A percentile compares a stretch with the other conserved stretches of the same genome.
These are phyloP conservation scores for Cyclotella cryptica DNA, from an alignment of 108 stramenopile species.

Conservation along the genomic window DNA sequence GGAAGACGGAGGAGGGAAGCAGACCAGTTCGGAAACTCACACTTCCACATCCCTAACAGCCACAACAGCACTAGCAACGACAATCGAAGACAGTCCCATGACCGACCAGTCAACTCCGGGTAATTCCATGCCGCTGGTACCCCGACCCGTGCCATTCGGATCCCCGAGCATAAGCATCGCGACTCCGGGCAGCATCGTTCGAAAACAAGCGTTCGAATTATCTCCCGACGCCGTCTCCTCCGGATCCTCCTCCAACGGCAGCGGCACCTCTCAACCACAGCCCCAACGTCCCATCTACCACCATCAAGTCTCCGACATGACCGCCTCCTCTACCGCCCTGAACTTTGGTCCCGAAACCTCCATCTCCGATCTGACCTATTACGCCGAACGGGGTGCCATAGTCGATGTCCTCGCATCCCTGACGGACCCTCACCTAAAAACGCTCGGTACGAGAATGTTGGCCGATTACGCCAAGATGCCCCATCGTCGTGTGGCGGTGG, in stretches of 20 bases:
- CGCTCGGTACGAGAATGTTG: conserved; percentile 84
- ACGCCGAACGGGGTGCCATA: conserved; percentile 88
- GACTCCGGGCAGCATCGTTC: neutral
- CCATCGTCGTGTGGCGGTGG: conserved; percentile 84
- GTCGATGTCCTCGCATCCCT: conserved; percentile 80
- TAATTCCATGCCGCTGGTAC: neutral
- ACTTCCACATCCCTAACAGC: neutral
- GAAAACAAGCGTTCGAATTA: conserved; percentile 62
- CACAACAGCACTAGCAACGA: neutral
- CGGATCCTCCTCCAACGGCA: conserved; percentile 16
- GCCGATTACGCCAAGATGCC: conserved; percentile 93
- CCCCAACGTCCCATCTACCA: conserved; percentile 17
- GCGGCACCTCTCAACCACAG: conserved; percentile 35
- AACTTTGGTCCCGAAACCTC: conserved; percentile 83
- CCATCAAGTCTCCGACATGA: conserved; percentile 55
- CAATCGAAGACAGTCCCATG: conserved; percentile 12
- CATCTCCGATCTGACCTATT: conserved; percentile 85
- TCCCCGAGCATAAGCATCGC: too few species aligned
- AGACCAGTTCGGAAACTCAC: neutral
- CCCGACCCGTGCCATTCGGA: conserved; percentile 9
- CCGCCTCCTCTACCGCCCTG: conserved; percentile 40
- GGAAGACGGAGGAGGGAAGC: neutral
- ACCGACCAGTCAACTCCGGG: neutral
- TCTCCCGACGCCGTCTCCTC: conserved; percentile 18
- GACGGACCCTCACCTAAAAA: conserved; percentile 77